Conservation (phyloP, 768 basidiomycete genomes). For the Suillus sp. region DNA sequence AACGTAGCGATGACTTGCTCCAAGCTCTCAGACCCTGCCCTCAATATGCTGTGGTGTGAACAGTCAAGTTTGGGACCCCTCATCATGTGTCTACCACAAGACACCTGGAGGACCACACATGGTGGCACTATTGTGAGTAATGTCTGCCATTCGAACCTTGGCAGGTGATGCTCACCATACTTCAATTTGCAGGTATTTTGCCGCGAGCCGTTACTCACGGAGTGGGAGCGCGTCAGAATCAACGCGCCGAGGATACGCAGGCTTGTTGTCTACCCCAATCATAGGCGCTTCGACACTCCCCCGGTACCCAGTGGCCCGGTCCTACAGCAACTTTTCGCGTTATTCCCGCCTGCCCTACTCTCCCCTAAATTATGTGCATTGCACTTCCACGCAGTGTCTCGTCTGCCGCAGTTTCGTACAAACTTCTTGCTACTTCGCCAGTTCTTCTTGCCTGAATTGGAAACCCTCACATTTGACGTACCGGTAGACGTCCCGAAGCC, state of each 20-base stretch:
- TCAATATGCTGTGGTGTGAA: background rate
- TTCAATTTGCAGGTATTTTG: background rate
- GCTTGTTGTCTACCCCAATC: background rate
- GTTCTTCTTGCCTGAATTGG: background rate
- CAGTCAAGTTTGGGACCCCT: background rate
- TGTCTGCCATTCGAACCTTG: too few relatives aligned
- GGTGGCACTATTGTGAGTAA: background rate
- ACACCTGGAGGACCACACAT: background rate
- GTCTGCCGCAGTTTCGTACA: background rate
- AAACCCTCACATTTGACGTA: background rate
- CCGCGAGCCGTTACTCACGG: background rate
- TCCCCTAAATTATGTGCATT: background rate
- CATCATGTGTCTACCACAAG: background rate
- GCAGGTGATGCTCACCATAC: background rate
- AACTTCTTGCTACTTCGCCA: background rate
- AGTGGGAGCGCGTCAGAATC: background rate
- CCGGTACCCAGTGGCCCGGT: background rate
- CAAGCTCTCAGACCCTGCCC: background rate
- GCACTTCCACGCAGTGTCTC: background rate
- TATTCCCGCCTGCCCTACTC: background rate
- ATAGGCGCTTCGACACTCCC: too few relatives aligned
- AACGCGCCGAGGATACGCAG: background rate
- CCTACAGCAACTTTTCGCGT: background rate
- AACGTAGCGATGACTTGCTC: background rate
- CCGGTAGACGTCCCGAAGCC: background rate